Percentiles rank a stretch among this genome's conserved stretches.
These are phyloP conservation scores for Flueggea neowawraea DNA, from an alignment of 441 rosid species.

Conservation along the genomic window DNA sequence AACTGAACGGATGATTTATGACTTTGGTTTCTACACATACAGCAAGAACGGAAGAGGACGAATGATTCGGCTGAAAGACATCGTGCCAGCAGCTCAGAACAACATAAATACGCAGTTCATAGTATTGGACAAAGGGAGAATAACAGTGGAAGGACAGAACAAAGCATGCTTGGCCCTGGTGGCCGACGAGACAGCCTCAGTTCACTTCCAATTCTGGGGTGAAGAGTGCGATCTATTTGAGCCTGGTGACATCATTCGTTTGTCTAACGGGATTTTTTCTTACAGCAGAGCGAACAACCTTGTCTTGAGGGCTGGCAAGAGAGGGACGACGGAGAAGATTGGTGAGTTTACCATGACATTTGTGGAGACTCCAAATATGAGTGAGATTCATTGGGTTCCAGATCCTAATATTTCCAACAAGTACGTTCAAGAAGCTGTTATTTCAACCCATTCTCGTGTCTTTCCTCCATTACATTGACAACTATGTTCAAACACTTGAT, in stretches of 20 bases:
- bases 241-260: constrained; percentile 50
- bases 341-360: constrained; percentile 70
- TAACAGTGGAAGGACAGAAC: constrained; percentile 30
- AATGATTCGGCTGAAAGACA: constrained; percentile 42
- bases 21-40: no score
- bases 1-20: no score
- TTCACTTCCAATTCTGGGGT: constrained; percentile 77
- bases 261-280: constrained; percentile 74
- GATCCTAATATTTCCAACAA: constrained; percentile 44
- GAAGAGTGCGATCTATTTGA: constrained; percentile 71
- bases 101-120: constrained; percentile 72
- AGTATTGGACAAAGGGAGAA: constrained; percentile 50
- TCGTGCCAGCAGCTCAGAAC: constrained; percentile 73
- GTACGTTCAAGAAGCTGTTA: constrained; percentile 39
- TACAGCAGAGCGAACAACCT: constrained; percentile 44
- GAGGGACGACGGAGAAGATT: constrained; percentile 59
- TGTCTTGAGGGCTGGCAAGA: constrained; percentile 64
- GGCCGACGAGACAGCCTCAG: constrained; percentile 82
- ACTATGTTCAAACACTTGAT: no score
- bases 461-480: constrained; percentile 39
- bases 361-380: constrained; percentile 78
- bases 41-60: no score
- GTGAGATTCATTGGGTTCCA: constrained; percentile 72
- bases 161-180: constrained; percentile 65
- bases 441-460: constrained; percentile 54